phyloP scores from a whole-genome alignment of 768 basidiomycete species.

The Leccinum broughii region DNA sequence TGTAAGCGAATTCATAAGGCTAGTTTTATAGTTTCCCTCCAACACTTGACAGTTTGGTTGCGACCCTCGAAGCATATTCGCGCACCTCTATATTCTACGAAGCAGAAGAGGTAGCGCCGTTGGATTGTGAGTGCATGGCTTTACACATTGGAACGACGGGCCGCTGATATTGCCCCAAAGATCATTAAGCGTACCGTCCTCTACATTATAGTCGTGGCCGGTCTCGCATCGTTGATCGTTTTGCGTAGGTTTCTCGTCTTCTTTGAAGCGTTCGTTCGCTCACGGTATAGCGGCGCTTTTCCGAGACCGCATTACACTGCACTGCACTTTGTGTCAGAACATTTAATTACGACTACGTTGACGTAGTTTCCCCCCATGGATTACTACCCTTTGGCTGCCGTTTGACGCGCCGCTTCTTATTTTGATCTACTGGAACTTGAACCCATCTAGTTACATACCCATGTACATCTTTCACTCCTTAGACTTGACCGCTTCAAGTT shows the following conservation, averaged over 20 bases:
- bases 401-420: conserved; percentile 9
- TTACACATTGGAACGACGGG: not conserved
- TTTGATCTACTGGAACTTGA: conserved; percentile 17
- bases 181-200: conserved; percentile 84
- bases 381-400: conserved; percentile 2
- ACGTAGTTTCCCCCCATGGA: conserved; percentile 15
- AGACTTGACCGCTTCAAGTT: no score
- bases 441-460: no score
- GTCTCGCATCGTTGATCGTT: conserved; percentile 79
- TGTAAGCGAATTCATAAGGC: conserved; percentile 51
- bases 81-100: conserved; percentile 89
- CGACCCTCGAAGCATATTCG: conserved; percentile 93
- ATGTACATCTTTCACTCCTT: no score
- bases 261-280: conserved; percentile 2
- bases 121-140: conserved; percentile 67
- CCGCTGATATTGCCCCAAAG: conserved; percentile 36
- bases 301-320: conserved; percentile 73
- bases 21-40: not conserved
- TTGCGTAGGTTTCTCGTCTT: conserved; percentile 58
- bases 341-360: conserved; percentile 57
- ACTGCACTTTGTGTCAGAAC: conserved; percentile 82
- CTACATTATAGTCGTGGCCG: conserved; percentile 73
- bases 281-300: conserved; percentile 67
- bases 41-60: conserved; percentile 73
- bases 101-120: conserved; percentile 88